A percentile compares a stretch with the other conserved stretches of the same genome.
phyloP scores from a whole-genome alignment of 495 filamentous ascomycete genomes.

The Neurospora sp. region DNA sequence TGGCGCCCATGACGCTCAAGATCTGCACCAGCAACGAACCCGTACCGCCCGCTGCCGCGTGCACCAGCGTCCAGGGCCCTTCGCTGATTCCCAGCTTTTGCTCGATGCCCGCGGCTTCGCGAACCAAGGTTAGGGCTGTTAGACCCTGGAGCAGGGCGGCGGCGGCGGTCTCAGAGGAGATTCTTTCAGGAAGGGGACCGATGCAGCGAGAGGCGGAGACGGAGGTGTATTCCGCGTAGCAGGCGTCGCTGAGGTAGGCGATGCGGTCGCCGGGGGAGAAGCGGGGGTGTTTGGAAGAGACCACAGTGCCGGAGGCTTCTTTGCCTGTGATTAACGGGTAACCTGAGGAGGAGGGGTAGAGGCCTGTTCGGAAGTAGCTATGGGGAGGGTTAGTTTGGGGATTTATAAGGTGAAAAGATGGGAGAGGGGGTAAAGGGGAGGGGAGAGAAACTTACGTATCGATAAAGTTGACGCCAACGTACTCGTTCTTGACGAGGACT shows the following conservation, averaged over 20 bases:
- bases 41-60: slow-evolving; percentile 85
- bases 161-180: slow-evolving; percentile 54
- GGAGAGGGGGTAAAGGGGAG: slow-evolving; percentile 5
- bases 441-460: slow-evolving; percentile 44
- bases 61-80: slow-evolving; percentile 78
- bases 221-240: slow-evolving; percentile 70
- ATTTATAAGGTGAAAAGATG: neutral
- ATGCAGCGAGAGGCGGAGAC: slow-evolving; percentile 45
- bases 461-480: slow-evolving; percentile 84
- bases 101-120: slow-evolving; percentile 66
- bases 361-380: slow-evolving; percentile 83
- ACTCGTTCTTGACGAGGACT: slow-evolving; percentile 77
- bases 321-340: slow-evolving; percentile 76
- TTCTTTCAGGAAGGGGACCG: slow-evolving; percentile 48
- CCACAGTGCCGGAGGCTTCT: slow-evolving; percentile 53
- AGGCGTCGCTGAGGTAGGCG: slow-evolving; percentile 46
- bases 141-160: slow-evolving; percentile 72
- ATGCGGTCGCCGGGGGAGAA: slow-evolving; percentile 59
- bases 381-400: slow-evolving; percentile 13
- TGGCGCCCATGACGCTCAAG: slow-evolving; percentile 60
- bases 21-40: slow-evolving; percentile 73
- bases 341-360: slow-evolving; percentile 51
- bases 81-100: slow-evolving; percentile 15
- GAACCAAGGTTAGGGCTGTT: slow-evolving; percentile 73
- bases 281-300: slow-evolving; percentile 28